Evolutionary conservation across 2,329 filamentous ascomycete species (phyloP).

Genomic region (Drechslerella coelobrocha): DNA sequence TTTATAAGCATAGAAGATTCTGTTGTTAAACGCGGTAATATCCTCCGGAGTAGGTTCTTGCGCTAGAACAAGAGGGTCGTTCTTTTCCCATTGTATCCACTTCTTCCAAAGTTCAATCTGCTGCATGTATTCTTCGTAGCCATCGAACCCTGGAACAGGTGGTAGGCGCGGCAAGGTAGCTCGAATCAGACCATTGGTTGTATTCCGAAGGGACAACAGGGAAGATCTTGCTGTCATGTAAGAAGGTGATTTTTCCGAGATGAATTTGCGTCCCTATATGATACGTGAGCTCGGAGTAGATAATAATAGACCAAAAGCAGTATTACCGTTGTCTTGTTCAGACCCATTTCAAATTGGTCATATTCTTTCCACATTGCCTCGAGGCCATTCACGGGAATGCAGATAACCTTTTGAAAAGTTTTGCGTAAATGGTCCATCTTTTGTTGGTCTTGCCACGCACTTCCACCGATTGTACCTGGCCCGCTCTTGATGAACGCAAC

Average conservation of each 20-base stretch:
- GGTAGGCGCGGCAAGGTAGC: conserved; percentile 81
- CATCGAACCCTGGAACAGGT: conserved; percentile 83
- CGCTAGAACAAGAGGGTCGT: conserved; percentile 79
- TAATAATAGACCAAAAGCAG: conserved; percentile 42
- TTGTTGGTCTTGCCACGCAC: conserved; percentile 93
- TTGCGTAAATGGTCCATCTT: conserved; percentile 95
- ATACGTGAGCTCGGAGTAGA: conserved; percentile 7
- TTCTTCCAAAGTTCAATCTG: conserved; percentile 90
- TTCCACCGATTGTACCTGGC: conserved; percentile 83
- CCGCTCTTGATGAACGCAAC: conserved; percentile 89
- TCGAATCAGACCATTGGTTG: conserved; percentile 76
- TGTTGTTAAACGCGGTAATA: conserved; percentile 73
- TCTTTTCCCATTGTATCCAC: conserved; percentile 96
- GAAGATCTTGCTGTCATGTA: conserved; percentile 97
- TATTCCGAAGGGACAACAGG: conserved; percentile 87
- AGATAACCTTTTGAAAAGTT: conserved; percentile 88
- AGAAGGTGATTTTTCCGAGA: conserved; percentile 87
- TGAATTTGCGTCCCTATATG: conserved; percentile 83
- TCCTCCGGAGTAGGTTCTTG: conserved; percentile 72
- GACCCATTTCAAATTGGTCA: conserved; percentile 89
- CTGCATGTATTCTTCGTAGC: conserved; percentile 79
- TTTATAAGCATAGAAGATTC: conserved; percentile 88
- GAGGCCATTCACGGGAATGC: conserved; percentile 81
- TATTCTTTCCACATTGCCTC: conserved; percentile 96
- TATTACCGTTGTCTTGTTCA: conserved; percentile 87